Evolutionary conservation across 371 early-diverging fungal genomes (phyloP).

Genomic region (Amoeboaphelidium occidentale): DNA sequence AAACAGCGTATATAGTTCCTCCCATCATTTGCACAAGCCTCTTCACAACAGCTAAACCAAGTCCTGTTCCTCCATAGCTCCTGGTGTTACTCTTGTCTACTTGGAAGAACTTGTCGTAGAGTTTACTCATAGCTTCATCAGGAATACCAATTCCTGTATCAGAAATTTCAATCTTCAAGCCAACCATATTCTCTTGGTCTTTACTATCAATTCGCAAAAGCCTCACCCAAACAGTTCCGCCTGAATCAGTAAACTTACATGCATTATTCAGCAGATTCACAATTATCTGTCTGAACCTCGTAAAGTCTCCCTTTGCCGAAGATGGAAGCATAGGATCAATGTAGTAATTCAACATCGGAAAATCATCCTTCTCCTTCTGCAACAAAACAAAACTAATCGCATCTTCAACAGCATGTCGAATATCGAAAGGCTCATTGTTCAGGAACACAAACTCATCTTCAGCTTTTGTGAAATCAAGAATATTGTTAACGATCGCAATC

Average conservation of each 20-base stretch:
- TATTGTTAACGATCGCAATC: conserved; percentile 1
- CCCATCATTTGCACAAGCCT: conserved; percentile 47
- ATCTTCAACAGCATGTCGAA: conserved; percentile 2
- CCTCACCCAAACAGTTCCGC: background rate
- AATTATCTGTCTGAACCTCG: background rate
- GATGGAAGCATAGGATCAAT: background rate
- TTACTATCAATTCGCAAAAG: background rate
- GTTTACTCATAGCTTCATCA: conserved; percentile 33
- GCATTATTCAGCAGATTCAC: background rate
- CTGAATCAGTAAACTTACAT: background rate
- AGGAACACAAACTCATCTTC: background rate
- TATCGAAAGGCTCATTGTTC: background rate
- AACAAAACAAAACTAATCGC: background rate
- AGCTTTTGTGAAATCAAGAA: conserved; percentile 2
- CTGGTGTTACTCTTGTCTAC: conserved; percentile 58
- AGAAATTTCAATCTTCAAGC: conserved; percentile 14
- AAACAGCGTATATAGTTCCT: conserved; percentile 13
- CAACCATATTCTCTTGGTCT: background rate
- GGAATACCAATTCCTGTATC: conserved; percentile 71
- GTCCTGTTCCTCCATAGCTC: conserved; percentile 57
- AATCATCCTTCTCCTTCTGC: background rate
- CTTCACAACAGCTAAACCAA: conserved; percentile 54
- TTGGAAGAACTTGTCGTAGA: conserved; percentile 58
- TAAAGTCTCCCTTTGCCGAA: background rate
- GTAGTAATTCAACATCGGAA: background rate